Evolutionary conservation across 345 rosid genomes (phyloP).

Genomic region (Hibiscus mutabilis): DNA sequence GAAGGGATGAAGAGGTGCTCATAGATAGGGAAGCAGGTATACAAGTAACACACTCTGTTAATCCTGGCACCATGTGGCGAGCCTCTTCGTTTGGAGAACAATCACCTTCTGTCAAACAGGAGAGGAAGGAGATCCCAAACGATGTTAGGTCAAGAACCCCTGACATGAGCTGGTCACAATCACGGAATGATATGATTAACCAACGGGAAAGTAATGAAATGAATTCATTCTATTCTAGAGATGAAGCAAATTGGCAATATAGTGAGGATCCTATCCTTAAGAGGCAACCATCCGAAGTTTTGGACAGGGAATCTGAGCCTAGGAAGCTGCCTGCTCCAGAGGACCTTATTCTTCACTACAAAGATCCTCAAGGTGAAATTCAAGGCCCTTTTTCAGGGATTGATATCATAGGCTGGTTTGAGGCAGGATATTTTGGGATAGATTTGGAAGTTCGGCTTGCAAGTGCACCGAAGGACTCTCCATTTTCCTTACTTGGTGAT

Average conservation of each 20-base stretch:
- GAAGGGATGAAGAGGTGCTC: slow-evolving; percentile 42
- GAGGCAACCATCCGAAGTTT: slow-evolving; percentile 52
- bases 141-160: slow-evolving; percentile 38
- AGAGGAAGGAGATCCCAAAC: slow-evolving; percentile 43
- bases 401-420: slow-evolving; percentile 97
- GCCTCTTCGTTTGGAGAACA: slow-evolving; percentile 45
- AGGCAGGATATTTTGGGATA: slow-evolving; percentile 93
- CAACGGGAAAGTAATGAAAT: slow-evolving; percentile 38
- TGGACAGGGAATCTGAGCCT: slow-evolving; percentile 70
- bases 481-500: slow-evolving; percentile 79
- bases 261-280: slow-evolving; percentile 47
- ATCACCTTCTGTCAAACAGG: slow-evolving; percentile 29
- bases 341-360: background rate
- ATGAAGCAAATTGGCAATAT: slow-evolving; percentile 47
- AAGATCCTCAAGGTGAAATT: slow-evolving; percentile 14
- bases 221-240: slow-evolving; percentile 38
- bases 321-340: slow-evolving; percentile 29
- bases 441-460: slow-evolving; percentile 72
- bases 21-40: slow-evolving; percentile 31
- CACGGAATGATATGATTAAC: slow-evolving; percentile 38
- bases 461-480: slow-evolving; percentile 61
- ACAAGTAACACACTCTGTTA: slow-evolving; percentile 38
- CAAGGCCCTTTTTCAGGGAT: slow-evolving; percentile 89
- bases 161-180: slow-evolving; percentile 43
- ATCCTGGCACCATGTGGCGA: slow-evolving; percentile 45